phyloP scores from a whole-genome alignment of 2,329 filamentous ascomycete species.

The Talaromyces sp. region DNA sequence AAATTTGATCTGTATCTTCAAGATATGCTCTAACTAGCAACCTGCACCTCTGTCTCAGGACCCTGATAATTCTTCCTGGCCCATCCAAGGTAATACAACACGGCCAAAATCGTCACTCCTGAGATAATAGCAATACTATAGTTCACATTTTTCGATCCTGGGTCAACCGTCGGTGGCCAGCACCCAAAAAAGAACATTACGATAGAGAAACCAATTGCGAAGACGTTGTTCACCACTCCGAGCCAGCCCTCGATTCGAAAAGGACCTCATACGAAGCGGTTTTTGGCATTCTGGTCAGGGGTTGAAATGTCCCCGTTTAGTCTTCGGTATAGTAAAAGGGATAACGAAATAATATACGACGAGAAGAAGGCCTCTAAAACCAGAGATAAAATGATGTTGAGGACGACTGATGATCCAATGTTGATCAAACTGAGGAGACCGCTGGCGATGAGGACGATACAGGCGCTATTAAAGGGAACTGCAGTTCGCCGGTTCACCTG shows the following conservation, averaged over 20 bases:
- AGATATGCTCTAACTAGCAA: background rate
- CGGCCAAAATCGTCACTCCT: no score
- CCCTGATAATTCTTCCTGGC: background rate
- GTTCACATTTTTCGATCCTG: no score
- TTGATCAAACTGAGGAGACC: constrained; percentile 47
- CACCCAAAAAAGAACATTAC: no score
- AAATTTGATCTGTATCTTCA: background rate
- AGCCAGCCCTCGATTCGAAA: no score
- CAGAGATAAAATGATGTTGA: constrained; percentile 40
- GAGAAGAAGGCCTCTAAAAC: constrained; percentile 36
- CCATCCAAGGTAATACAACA: no score
- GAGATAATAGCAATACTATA: no score
- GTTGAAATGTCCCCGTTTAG: no score
- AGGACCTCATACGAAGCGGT: no score
- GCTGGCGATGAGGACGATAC: constrained; percentile 40
- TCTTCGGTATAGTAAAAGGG: background rate
- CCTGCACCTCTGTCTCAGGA: background rate
- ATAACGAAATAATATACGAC: constrained; percentile 38
- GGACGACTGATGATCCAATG: constrained; percentile 42
- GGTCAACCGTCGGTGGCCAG: no score
- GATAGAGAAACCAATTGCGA: no score
- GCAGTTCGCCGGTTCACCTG: constrained; percentile 34
- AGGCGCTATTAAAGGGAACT: constrained; percentile 44
- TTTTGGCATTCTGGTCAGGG: no score
- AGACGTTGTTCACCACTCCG: no score